Evolutionary conservation across 2,329 filamentous ascomycete genomes (phyloP).

Genomic region (Sporothrix globosa): DNA sequence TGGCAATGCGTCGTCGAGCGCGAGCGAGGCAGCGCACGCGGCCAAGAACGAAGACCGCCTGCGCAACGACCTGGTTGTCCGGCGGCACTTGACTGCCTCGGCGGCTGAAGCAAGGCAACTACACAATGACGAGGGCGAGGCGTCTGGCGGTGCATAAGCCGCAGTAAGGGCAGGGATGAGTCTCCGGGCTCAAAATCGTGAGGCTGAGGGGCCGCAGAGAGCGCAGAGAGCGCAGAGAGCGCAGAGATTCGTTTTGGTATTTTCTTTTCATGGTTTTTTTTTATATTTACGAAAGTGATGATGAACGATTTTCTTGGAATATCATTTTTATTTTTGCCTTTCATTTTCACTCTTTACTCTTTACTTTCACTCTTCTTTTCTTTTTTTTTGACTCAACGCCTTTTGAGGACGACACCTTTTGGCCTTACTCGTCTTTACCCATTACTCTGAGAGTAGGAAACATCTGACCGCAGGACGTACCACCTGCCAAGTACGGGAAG

Average conservation of each 20-base stretch:
- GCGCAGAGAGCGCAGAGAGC: no score
- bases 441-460: no score
- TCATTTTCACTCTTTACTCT: not conserved
- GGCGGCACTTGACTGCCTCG: conserved; percentile 51
- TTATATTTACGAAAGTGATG: not conserved
- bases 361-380: not conserved
- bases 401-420: not conserved
- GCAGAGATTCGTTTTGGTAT: no score
- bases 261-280: not conserved
- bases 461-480: conserved; percentile 1
- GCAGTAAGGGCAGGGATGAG: not conserved
- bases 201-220: not conserved
- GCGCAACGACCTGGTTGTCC: conserved; percentile 32
- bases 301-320: no score
- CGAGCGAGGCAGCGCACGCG: not conserved
- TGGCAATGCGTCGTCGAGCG: conserved; percentile 52
- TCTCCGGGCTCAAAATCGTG: not conserved
- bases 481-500: not conserved
- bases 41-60: conserved; percentile 26
- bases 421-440: no score
- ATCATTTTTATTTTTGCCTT: no score
- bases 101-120: conserved; percentile 48
- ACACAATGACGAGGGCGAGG: conserved; percentile 9
- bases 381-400: no score
- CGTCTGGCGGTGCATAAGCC: not conserved